Percentiles rank a stretch among this genome's conserved stretches.
These are phyloP conservation scores for Tritrichomonas foetus DNA, from an alignment of 208 protist species.

Conservation along the genomic window DNA sequence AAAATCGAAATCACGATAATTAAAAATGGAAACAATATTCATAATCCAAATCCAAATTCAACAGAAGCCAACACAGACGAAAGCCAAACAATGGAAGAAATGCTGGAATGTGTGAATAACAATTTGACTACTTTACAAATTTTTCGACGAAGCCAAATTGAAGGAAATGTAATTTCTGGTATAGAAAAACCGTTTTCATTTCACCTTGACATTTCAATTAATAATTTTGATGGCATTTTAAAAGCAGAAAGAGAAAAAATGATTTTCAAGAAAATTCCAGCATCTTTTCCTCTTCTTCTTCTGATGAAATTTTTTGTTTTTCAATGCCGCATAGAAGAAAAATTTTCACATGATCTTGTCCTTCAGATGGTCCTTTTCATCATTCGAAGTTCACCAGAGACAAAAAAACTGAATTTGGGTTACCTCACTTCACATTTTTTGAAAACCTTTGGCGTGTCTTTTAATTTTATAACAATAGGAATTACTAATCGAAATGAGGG, in stretches of 20 bases:
- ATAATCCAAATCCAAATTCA: too few species aligned
- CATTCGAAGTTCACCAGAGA: not conserved
- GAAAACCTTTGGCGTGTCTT: not conserved
- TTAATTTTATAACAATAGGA: not conserved
- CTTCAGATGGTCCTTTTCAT: not conserved
- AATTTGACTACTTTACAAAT: not conserved
- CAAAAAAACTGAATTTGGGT: not conserved
- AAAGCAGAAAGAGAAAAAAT: not conserved
- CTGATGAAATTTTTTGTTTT: not conserved
- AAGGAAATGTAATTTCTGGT: not conserved
- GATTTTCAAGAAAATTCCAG: not conserved
- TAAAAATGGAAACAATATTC: too few species aligned
- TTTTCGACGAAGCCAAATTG: not conserved
- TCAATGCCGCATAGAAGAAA: not conserved
- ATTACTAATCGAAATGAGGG: not conserved
- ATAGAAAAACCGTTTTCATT: not conserved
- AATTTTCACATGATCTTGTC: not conserved
- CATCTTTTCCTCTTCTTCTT: not conserved
- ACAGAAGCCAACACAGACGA: too few species aligned
- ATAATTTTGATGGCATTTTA: not conserved
- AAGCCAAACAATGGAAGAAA: not conserved
- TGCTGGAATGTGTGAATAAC: not conserved
- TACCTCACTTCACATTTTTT: not conserved
- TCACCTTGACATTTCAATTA: not conserved
- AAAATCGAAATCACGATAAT: not conserved